These are phyloP conservation scores for Astraeus odoratus DNA, from an alignment of 768 basidiomycete species.

Conservation along the genomic window DNA sequence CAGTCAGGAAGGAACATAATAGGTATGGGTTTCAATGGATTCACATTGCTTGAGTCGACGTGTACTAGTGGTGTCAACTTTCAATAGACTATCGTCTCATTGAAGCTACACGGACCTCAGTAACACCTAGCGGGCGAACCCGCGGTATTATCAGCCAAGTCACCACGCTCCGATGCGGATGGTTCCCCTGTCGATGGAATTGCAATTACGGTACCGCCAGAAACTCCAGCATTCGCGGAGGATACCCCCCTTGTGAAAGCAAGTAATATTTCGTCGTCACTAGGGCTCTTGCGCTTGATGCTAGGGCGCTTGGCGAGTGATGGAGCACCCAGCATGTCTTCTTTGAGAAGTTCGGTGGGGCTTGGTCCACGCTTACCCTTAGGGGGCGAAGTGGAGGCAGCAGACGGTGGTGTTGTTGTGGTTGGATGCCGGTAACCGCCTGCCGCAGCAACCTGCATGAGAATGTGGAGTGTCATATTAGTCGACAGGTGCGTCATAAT, in stretches of 20 bases:
- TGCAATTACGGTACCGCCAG: not conserved
- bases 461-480: not conserved
- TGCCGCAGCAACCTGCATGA: not conserved
- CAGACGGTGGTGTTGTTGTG: slow-evolving; percentile 11
- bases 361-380: slow-evolving; percentile 63
- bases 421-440: slow-evolving; percentile 4
- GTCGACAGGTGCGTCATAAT: too few species aligned
- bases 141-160: not conserved
- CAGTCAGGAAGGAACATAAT: too few species aligned
- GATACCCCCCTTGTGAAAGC: slow-evolving; percentile 10
- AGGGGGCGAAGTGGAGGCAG: slow-evolving; percentile 24
- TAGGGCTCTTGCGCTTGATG: slow-evolving; percentile 39
- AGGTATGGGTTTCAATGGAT: too few species aligned
- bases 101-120: too few species aligned
- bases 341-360: slow-evolving; percentile 61
- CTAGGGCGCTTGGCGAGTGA: slow-evolving; percentile 62
- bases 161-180: not conserved
- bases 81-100: too few species aligned
- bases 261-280: slow-evolving; percentile 7
- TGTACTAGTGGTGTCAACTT: too few species aligned
- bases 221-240: slow-evolving; percentile 1
- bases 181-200: not conserved
- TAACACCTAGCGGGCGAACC: too few species aligned
- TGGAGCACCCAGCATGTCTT: slow-evolving; percentile 50
- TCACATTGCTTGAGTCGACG: too few species aligned